Evolutionary conservation across 1,284 basidiomycete species (phyloP), one percentile per base, ranked within the genome.

Genomic region (Anthracocystis setariae): DNA sequence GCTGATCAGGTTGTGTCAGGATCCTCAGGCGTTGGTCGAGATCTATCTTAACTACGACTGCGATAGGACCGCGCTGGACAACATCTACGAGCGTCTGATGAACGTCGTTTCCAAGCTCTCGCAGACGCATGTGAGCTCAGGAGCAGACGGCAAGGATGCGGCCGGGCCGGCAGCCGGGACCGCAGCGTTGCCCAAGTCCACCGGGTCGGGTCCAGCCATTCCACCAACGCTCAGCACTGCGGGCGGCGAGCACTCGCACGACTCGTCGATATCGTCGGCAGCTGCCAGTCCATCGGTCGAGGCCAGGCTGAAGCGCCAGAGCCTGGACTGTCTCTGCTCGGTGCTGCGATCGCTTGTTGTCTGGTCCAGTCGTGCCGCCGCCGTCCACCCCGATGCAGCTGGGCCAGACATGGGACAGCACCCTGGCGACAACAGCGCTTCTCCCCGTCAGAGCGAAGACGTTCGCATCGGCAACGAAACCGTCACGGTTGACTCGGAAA

Each of bases 41-140:
- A 73, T 82, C 53, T 82, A 82, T 46, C 64, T 82, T 43, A 82
- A 82, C 63, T 82, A 82, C 57, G 81, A 82, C 64, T 82, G 81
- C 53, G 81, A 82, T 54, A 71, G 81, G 37, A 72, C 74, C 9
- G 81, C 81, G 10, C 66, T 82, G 40, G 81, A 82, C 50, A 82
- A 82, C 53, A 76, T 82, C 70, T 82, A 82, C 67, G 81, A 82
- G 67, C 69, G 81, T 7, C 59, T 82, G 24, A 81, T 82, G 75
- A 82, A 81, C 43, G 74, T 80, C 50, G 73, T 80, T 49, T 69
- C 72, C 42, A 72, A 73, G 48, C 74, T 82, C 37, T 70, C 75
- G 23, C 79, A 81, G 56, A 49, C 78, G 17, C 78, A 78, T 17
- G 40, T 74, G 29, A 52, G 63, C 5, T 23, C 61, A 12, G 55